A percentile compares a stretch with the other conserved stretches of the same genome.
phyloP scores from a whole-genome alignment of 805 yeast species.

The Lachancea waltii region DNA sequence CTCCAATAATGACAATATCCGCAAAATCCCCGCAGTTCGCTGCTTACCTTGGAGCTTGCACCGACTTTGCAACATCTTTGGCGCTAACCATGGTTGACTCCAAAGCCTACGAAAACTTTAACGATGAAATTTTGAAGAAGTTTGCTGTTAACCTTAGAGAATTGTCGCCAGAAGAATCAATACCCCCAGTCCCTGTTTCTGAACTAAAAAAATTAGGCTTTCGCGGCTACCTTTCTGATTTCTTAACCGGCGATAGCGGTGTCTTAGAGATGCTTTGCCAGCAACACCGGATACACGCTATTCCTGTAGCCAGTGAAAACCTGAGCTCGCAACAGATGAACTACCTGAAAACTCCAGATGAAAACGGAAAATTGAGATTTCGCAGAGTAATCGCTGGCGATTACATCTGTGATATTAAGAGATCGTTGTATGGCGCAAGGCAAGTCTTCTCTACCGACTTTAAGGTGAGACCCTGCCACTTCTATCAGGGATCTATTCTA shows the following conservation, averaged over 20 bases:
- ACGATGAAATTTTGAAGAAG: conserved; percentile 38
- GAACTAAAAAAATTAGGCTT: conserved; percentile 52
- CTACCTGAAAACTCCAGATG: conserved; percentile 32
- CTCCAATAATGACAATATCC: conserved; percentile 63
- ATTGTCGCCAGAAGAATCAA: conserved; percentile 16
- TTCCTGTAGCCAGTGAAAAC: conserved; percentile 57
- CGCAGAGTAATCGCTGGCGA: conserved; percentile 56
- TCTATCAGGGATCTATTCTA: conserved; percentile 22
- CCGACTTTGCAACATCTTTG: conserved; percentile 46
- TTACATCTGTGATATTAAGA: conserved; percentile 41
- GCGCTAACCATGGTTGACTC: conserved; percentile 58
- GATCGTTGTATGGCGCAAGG: conserved; percentile 59
- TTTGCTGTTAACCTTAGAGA: conserved; percentile 56
- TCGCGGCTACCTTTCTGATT: conserved; percentile 72
- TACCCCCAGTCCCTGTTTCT: conserved; percentile 27
- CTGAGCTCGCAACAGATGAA: conserved; percentile 38
- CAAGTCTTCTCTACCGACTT: conserved; percentile 39
- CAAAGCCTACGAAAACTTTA: conserved; percentile 42
- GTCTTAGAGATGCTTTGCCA: conserved; percentile 70
- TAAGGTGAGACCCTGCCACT: conserved; percentile 15
- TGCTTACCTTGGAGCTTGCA: conserved; percentile 48
- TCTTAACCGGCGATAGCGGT: conserved; percentile 61
- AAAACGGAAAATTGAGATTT: conserved; percentile 41
- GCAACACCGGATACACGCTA: conserved; percentile 40
- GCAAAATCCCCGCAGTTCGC: conserved; percentile 46